Conservation (phyloP, 2,329 filamentous ascomycete genomes). For the Teratosphaeria zuluensis region DNA sequence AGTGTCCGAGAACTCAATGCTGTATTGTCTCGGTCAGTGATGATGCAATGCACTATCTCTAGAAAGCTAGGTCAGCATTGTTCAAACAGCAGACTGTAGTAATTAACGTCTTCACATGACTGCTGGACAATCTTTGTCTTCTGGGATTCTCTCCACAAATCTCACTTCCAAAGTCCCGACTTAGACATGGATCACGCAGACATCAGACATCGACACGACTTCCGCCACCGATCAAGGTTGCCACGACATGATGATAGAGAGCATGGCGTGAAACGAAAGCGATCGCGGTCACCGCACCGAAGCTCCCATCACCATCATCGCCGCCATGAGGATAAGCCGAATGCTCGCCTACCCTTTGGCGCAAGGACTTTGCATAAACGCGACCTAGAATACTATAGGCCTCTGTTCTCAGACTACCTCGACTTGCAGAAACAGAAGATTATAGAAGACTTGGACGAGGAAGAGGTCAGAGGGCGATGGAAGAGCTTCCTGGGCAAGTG, state of each 20-base stretch:
- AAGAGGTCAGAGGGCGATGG: conserved; percentile 76
- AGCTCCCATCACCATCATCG: conserved; percentile 6
- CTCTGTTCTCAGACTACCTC: conserved; percentile 74
- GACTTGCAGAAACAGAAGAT: conserved; percentile 75
- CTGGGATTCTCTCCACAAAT: neutral
- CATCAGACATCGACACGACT: neutral
- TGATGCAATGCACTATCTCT: neutral
- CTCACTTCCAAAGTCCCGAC: neutral
- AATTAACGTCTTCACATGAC: neutral
- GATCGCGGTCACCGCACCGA: conserved; percentile 19
- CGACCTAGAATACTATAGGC: conserved; percentile 56
- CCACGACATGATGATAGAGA: conserved; percentile 3
- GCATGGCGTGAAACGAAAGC: conserved; percentile 13
- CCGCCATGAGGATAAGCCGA: conserved; percentile 1
- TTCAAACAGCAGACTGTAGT: neutral
- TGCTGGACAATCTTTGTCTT: neutral
- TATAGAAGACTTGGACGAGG: conserved; percentile 58
- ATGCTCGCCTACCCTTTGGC: conserved; percentile 12
- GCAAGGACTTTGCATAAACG: conserved; percentile 53
- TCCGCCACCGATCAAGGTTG: conserved; percentile 18
- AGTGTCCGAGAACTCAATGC: neutral
- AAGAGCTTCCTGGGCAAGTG: conserved; percentile 88
- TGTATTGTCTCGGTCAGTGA: neutral
- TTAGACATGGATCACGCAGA: neutral
- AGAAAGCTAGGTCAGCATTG: neutral